Evolutionary conservation across 2,329 filamentous ascomycete species (phyloP).

Genomic region (Hypoxylon sp.): DNA sequence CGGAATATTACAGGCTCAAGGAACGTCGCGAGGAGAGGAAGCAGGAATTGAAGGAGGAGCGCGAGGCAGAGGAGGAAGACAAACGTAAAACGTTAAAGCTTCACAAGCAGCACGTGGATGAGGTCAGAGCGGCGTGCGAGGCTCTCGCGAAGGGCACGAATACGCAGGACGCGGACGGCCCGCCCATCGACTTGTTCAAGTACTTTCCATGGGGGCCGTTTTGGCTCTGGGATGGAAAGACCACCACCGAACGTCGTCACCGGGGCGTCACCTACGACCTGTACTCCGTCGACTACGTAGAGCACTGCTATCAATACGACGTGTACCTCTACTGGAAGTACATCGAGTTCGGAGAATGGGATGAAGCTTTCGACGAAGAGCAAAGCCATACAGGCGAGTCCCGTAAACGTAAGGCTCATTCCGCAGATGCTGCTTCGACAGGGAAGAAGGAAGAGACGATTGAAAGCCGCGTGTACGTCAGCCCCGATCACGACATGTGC

Average conservation of each 20-base stretch:
- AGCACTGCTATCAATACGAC: background rate
- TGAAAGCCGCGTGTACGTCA: background rate
- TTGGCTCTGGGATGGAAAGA: background rate
- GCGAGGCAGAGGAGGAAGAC: background rate
- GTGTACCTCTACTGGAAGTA: background rate
- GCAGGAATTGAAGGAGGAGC: background rate
- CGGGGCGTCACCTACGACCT: background rate
- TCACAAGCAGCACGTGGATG: background rate
- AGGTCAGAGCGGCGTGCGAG: background rate
- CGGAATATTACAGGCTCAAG: constrained; percentile 5
- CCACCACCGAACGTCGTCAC: background rate
- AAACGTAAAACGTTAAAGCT: background rate
- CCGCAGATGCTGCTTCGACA: background rate
- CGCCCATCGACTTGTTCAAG: background rate
- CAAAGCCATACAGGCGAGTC: too few species aligned
- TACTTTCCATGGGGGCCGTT: background rate
- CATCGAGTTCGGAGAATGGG: background rate
- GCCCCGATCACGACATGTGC: background rate
- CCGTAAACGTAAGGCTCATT: background rate
- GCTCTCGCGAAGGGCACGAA: background rate
- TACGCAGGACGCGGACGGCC: background rate
- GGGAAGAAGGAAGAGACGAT: background rate
- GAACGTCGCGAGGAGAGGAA: constrained; percentile 2
- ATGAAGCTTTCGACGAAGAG: background rate
- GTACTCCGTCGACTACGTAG: background rate